Conservation (phyloP, 192 early-diverging fungal genomes). For the Thamnidium elegans region DNA sequence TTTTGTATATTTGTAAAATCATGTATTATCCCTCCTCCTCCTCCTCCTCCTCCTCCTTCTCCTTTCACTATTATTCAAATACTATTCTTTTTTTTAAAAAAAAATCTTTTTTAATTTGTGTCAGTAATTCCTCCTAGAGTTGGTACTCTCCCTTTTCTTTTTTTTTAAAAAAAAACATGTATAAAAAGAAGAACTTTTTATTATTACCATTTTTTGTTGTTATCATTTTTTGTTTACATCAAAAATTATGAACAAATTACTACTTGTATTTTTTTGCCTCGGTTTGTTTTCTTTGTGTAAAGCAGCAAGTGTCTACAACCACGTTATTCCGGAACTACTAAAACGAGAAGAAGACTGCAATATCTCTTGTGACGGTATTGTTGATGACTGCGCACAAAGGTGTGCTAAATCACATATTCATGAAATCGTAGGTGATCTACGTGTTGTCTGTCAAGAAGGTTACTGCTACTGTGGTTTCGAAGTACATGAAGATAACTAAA, state of each 20-base stretch:
- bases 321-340: too few relatives aligned
- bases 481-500: neutral
- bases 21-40: neutral
- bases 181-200: neutral
- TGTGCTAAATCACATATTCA: too few relatives aligned
- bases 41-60: neutral
- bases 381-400: neutral
- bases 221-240: too few relatives aligned
- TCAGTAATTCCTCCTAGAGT: too few relatives aligned
- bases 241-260: too few relatives aligned
- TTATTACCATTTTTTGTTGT: too few relatives aligned
- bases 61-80: neutral
- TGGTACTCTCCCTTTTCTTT: too few relatives aligned
- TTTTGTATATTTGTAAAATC: slow-evolving; percentile 1
- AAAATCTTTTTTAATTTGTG: neutral
- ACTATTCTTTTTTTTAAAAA: too few relatives aligned
- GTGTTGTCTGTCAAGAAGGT: slow-evolving; percentile 5
- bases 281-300: too few relatives aligned
- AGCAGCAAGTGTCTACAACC: too few relatives aligned
- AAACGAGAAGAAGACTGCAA: too few relatives aligned
- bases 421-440: neutral
- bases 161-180: neutral
- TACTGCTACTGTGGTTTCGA: slow-evolving; percentile 3
- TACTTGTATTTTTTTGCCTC: too few relatives aligned
- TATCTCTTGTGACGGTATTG: neutral